These are phyloP conservation scores for Hymenochaete sp. DNA, from an alignment of 1,284 basidiomycete genomes.

Conservation along the genomic window DNA sequence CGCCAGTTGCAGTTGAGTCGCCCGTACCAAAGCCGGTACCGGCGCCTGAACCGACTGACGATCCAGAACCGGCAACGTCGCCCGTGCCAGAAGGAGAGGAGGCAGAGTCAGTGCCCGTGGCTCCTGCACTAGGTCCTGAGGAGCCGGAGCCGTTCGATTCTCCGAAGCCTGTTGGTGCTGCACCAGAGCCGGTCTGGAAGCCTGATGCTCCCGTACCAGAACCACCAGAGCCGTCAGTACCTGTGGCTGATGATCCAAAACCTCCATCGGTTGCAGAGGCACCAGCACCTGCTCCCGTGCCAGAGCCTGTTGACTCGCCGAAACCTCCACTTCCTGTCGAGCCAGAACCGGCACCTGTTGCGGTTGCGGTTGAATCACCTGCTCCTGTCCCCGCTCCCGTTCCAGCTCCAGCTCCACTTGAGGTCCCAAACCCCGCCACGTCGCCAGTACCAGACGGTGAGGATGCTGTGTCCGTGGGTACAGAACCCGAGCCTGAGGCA, in stretches of 20 bases:
- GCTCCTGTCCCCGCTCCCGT: background rate
- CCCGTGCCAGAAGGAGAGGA: background rate
- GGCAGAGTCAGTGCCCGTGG: background rate
- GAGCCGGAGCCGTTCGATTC: background rate
- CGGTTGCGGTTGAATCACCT: background rate
- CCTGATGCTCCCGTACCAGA: background rate
- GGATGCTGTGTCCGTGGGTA: background rate
- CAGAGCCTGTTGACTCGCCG: constrained; percentile 1
- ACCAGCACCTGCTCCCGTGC: constrained; percentile 1
- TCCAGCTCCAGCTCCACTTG: background rate
- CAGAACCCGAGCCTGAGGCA: constrained; percentile 2
- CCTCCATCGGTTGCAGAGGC: background rate
- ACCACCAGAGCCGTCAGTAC: background rate
- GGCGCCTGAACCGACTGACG: background rate
- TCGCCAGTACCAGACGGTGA: background rate
- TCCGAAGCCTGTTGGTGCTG: background rate
- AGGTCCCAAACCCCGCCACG: background rate
- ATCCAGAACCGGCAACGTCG: background rate
- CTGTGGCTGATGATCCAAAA: background rate
- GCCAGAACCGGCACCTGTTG: background rate
- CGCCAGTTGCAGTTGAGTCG: background rate
- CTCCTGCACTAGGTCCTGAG: background rate
- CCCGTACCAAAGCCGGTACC: background rate
- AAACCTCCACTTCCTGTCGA: background rate
- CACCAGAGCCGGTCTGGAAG: background rate